Conservation (phyloP, 164 flowering plant genomes). For the Nelumbo lutea region DNA sequence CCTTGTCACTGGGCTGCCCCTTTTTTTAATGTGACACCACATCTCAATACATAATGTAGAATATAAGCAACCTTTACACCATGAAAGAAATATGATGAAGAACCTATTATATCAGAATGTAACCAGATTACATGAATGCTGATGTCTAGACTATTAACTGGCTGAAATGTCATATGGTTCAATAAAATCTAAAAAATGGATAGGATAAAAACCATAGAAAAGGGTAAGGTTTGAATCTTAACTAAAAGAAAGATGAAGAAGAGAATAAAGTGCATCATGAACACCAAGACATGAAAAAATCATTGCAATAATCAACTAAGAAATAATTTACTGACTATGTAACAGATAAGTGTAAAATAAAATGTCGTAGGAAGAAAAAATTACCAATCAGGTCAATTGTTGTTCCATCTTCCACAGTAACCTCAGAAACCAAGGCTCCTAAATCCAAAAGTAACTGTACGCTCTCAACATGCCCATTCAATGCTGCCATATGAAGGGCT, state of each 20-base stretch:
- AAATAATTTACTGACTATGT: not conserved
- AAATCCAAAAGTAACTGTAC: constrained; percentile 74
- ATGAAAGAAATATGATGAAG: too few relatives aligned
- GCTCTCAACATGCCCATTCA: constrained; percentile 83
- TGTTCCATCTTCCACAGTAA: constrained; percentile 84
- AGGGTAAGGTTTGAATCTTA: not conserved
- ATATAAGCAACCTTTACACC: too few relatives aligned
- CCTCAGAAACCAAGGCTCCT: constrained; percentile 65
- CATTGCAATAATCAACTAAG: too few relatives aligned
- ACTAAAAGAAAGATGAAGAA: not conserved
- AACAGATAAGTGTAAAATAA: constrained; percentile 14
- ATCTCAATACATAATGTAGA: too few relatives aligned
- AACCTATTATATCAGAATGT: too few relatives aligned
- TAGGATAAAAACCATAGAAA: too few relatives aligned
- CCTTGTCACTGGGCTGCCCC: too few relatives aligned
- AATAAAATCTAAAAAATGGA: not conserved
- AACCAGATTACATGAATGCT: too few relatives aligned
- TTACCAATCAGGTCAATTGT: constrained; percentile 89
- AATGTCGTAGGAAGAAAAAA: not conserved
- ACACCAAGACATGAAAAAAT: not conserved
- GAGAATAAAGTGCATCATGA: not conserved
- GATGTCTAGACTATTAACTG: too few relatives aligned
- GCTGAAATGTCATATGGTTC: too few relatives aligned
- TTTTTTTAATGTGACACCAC: too few relatives aligned
- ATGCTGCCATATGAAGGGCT: constrained; percentile 94